These are phyloP conservation scores for Eryngium alpinum DNA, from an alignment of 140 eudicot genomes.

Conservation along the genomic window DNA sequence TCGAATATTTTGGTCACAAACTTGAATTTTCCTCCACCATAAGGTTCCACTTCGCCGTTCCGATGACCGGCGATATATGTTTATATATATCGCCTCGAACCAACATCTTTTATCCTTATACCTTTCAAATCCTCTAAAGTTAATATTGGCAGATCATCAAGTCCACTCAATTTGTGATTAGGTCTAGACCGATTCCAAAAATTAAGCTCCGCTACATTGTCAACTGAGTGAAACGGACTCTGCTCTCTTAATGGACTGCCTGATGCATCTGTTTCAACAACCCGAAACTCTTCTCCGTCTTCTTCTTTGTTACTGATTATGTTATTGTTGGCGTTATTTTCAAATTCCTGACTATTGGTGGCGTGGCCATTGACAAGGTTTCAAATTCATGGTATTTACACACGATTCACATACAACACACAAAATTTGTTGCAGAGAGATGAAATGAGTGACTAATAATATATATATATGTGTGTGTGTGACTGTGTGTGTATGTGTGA, in stretches of 20 bases:
- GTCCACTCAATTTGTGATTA: conserved; percentile 15
- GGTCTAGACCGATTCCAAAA: conserved; percentile 26
- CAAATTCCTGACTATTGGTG: no score
- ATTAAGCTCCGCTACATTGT: conserved; percentile 19
- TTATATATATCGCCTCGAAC: conserved; percentile 67
- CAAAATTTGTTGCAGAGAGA: no score
- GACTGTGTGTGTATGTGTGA: no score
- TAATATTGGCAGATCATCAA: conserved; percentile 53
- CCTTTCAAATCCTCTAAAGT: conserved; percentile 91
- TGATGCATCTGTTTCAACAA: conserved; percentile 33
- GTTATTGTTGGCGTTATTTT: conserved; percentile 12
- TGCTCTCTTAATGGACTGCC: conserved; percentile 53
- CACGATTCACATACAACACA: no score
- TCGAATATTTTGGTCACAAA: no score
- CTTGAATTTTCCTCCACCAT: no score
- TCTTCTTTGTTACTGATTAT: conserved; percentile 23
- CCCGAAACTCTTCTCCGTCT: conserved; percentile 31
- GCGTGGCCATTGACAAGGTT: no score
- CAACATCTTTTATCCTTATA: conserved; percentile 85
- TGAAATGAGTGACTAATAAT: no score
- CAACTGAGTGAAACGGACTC: conserved; percentile 48
- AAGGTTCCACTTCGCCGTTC: no score
- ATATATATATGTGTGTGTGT: no score
- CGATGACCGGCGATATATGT: no score
- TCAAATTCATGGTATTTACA: no score